Evolutionary conservation across 352 stramenopile genomes (phyloP).

Genomic region (Phytophthora syringae): DNA sequence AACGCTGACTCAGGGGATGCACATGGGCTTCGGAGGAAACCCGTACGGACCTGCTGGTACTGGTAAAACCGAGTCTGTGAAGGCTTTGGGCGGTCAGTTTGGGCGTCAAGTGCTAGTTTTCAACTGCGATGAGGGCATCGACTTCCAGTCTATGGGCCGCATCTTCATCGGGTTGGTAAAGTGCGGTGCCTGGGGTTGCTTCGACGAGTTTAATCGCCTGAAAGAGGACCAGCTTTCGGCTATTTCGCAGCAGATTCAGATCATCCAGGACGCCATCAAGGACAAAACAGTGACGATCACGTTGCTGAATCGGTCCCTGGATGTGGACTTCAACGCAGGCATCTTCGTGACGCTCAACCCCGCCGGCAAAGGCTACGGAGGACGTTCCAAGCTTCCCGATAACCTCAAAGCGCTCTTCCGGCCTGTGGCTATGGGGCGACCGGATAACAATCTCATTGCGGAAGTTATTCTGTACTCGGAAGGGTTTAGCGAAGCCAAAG

Average conservation of each 20-base stretch:
- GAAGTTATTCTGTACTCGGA: constrained; percentile 98
- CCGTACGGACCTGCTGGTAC: constrained; percentile 95
- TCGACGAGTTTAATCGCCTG: constrained; percentile 97
- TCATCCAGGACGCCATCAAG: constrained; percentile 86
- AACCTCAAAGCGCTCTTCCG: constrained; percentile 97
- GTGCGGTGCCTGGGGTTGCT: constrained; percentile 89
- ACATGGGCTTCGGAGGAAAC: constrained; percentile 93
- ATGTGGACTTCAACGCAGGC: constrained; percentile 94
- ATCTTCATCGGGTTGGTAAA: constrained; percentile 94
- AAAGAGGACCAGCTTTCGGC: constrained; percentile 95
- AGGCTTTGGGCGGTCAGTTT: constrained; percentile 95
- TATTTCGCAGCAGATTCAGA: constrained; percentile 91
- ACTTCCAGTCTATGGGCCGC: constrained; percentile 98
- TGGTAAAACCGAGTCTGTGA: constrained; percentile 96
- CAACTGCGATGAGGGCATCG: constrained; percentile 96
- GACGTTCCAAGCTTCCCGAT: constrained; percentile 95
- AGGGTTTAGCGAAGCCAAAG: constrained; percentile 93
- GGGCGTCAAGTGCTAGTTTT: constrained; percentile 96
- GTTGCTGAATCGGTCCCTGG: constrained; percentile 95
- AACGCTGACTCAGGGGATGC: constrained; percentile 94
- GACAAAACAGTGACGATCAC: constrained; percentile 97
- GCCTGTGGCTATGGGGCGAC: constrained; percentile 97
- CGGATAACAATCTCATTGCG: constrained; percentile 95
- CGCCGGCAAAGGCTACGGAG: constrained; percentile 95
- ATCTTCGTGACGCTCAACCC: constrained; percentile 99